Percentiles rank a stretch among this genome's conserved stretches.
These are phyloP conservation scores for Cyberlindnera americana DNA, from an alignment of 805 yeast species.

Conservation along the genomic window DNA sequence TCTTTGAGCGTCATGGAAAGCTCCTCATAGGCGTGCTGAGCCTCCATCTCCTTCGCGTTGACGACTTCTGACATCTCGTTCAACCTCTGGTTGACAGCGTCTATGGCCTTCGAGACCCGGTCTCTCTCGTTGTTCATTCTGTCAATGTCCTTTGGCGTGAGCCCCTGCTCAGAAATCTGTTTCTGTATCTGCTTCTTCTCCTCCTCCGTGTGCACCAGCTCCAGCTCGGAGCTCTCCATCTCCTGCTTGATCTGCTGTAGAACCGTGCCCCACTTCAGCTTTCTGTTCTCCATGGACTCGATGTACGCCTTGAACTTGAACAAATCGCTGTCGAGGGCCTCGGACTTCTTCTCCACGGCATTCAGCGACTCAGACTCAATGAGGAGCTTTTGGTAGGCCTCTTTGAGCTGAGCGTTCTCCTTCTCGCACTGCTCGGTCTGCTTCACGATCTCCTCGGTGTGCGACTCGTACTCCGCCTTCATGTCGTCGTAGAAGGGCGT, in stretches of 20 bases:
- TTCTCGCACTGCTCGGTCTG: conserved; percentile 41
- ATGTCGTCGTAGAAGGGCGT: conserved; percentile 51
- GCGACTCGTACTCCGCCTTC: conserved; percentile 49
- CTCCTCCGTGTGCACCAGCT: conserved; percentile 38
- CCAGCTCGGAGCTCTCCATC: conserved; percentile 40
- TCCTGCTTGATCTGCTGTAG: conserved; percentile 57
- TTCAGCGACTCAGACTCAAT: conserved; percentile 45
- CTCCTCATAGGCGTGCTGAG: conserved; percentile 46
- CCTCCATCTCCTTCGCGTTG: conserved; percentile 46
- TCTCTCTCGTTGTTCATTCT: conserved; percentile 60
- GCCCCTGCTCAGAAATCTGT: conserved; percentile 50
- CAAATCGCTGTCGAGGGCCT: conserved; percentile 67
- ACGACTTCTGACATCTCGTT: conserved; percentile 45
- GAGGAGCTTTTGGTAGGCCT: conserved; percentile 38
- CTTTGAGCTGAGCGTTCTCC: conserved; percentile 39
- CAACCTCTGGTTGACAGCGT: conserved; percentile 39
- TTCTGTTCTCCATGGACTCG: conserved; percentile 60
- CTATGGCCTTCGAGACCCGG: conserved; percentile 50
- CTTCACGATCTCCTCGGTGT: conserved; percentile 44
- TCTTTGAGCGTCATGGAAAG: conserved; percentile 50
- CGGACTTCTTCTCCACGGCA: conserved; percentile 51
- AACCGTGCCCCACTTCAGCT: conserved; percentile 58
- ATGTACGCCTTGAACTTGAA: conserved; percentile 69
- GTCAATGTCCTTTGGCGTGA: conserved; percentile 62
- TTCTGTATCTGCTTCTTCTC: conserved; percentile 40